A percentile compares a stretch with the other conserved stretches of the same genome.
Conservation (phyloP, 139 green algal species). For the Chlamydomonas sp. region DNA sequence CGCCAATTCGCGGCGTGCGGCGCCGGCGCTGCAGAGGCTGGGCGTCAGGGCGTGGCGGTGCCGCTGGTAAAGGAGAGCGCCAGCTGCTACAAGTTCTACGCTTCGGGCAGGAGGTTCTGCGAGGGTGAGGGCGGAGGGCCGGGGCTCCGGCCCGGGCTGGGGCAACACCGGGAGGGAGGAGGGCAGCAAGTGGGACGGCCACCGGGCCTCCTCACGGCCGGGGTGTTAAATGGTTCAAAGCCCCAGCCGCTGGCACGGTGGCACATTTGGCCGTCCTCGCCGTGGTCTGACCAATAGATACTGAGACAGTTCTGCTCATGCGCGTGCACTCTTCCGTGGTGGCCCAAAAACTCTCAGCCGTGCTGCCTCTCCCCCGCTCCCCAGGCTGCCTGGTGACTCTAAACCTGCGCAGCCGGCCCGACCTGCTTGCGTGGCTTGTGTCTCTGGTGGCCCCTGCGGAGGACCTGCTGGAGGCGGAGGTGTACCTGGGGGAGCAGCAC, state of each 20-base stretch:
- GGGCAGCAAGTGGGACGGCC: too few relatives aligned
- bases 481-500: conserved; percentile 43
- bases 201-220: too few relatives aligned
- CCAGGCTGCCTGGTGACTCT: conserved; percentile 36
- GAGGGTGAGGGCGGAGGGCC: background rate
- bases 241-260: too few relatives aligned
- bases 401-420: conserved; percentile 27
- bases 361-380: background rate
- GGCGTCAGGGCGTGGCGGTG: background rate
- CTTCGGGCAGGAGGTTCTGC: conserved; percentile 42
- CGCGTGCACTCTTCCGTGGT: too few relatives aligned
- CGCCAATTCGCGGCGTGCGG: conserved; percentile 28
- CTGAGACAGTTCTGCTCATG: too few relatives aligned
- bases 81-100: conserved; percentile 49
- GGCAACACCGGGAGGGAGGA: too few relatives aligned
- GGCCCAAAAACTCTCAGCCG: too few relatives aligned
- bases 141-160: too few relatives aligned
- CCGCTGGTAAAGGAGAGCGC: conserved; percentile 30
- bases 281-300: too few relatives aligned
- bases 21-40: background rate
- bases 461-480: conserved; percentile 34
- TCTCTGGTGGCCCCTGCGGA: background rate
- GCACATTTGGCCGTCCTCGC: too few relatives aligned
- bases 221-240: too few relatives aligned
- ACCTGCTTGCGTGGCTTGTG: conserved; percentile 19